Evolutionary conservation across 176 grass and related monocot species (phyloP), one percentile per base, ranked within the genome.

Genomic region (Zoysia pacifica): DNA sequence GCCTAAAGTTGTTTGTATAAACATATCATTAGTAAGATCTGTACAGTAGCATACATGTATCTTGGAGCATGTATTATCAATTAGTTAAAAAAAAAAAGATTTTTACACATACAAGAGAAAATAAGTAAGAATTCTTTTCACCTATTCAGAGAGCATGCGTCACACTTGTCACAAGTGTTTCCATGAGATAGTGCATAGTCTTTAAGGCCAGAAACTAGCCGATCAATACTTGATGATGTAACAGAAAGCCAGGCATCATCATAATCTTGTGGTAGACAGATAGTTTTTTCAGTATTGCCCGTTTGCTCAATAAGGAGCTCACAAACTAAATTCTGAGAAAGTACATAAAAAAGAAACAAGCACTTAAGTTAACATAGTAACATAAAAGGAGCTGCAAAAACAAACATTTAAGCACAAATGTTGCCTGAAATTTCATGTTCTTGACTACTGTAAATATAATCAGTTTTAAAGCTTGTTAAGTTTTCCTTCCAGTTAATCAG

Each of bases 141-240:
- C 92, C 88, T 89, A 69, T 80, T 79, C 59, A 72, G 53, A 73
- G 41, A 84, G 51, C 86, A 94, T 71, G 19, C 14, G 16, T 72
- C 76, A 87, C 92, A 94, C 56, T 84, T 91, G 45, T 78, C 77
- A 72, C 60, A 68, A 68, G 65, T 62, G 54, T 89, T 86, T 81
- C 62, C 89, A 88, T 94, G 88, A 72, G 58, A 84, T 48, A 91
- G 86, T 50, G 80, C 56, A 41, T 94, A 89, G 50, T 82, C 69
- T 89, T 86, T 68, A 67, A 94, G 88, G 46, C 88, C 83, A 84
- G 38, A 91, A 86, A 77, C 79, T 75, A 94, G 83, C 18, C 50
- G 62, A 10, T 91, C 81, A 51, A 75, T 71, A 84, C 63, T 89
- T 79, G 86, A 70, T 65, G 79, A 39, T 10, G 65, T 59, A 79